phyloP scores from a whole-genome alignment of 2,329 filamentous ascomycete species.

The Pseudogymnoascus sp. region DNA sequence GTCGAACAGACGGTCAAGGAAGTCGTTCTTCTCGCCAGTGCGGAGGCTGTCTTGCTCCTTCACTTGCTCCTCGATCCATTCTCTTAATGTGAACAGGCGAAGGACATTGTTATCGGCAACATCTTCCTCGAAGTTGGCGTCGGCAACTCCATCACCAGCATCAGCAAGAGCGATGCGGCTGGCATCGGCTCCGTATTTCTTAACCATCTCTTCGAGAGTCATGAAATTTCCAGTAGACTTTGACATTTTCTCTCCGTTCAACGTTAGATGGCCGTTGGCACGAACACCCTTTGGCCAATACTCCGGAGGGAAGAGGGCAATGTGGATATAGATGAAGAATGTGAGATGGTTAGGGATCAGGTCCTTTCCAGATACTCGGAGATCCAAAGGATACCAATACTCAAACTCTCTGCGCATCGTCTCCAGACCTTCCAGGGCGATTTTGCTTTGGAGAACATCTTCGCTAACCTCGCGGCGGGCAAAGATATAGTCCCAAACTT shows the following conservation, averaged over 20 bases:
- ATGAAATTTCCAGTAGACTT: conserved; percentile 98
- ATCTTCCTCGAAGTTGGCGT: conserved; percentile 94
- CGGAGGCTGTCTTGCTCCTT: conserved; percentile 64
- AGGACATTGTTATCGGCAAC: conserved; percentile 89
- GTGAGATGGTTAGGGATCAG: conserved; percentile 89
- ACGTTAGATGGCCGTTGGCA: conserved; percentile 82
- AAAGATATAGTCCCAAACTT: conserved; percentile 96
- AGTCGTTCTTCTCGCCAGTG: conserved; percentile 62
- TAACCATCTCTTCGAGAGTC: conserved; percentile 73
- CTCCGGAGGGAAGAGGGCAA: conserved; percentile 77
- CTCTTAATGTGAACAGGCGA: conserved; percentile 68
- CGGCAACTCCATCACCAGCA: conserved; percentile 85
- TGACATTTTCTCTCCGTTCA: conserved; percentile 98
- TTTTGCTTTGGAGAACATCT: conserved; percentile 57
- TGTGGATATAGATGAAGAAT: conserved; percentile 89
- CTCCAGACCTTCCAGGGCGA: conserved; percentile 64
- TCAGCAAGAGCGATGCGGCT: conserved; percentile 86
- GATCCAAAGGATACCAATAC: conserved; percentile 93
- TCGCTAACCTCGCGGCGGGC: conserved; percentile 62
- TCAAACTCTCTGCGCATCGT: conserved; percentile 85
- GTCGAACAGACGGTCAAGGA: conserved; percentile 83
- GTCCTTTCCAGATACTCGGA: conserved; percentile 85
- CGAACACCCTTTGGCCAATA: conserved; percentile 85
- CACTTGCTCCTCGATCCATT: conserved; percentile 85
- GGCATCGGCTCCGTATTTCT: conserved; percentile 92